Conservation (phyloP, 371 early-diverging fungal species). For the Actinomucor elegans region DNA sequence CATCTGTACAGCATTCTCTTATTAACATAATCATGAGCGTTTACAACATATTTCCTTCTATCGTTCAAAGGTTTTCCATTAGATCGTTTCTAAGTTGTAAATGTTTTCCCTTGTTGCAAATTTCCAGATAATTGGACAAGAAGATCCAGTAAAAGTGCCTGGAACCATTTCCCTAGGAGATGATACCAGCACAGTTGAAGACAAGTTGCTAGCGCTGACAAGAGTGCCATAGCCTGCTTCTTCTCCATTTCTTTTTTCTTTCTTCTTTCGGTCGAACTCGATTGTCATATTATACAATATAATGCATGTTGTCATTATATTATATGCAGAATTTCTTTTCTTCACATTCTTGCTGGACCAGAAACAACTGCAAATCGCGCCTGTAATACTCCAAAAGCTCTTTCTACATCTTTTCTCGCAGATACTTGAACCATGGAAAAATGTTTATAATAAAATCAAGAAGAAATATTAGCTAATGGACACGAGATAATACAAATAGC, state of each 20-base stretch:
- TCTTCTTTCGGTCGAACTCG: not conserved
- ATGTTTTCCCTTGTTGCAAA: not conserved
- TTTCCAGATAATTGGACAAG: not conserved
- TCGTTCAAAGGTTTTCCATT: not conserved
- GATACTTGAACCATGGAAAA: not conserved
- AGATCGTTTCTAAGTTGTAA: not conserved
- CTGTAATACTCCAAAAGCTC: not conserved
- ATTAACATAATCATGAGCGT: no score
- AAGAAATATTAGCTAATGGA: no score
- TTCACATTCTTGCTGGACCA: not conserved
- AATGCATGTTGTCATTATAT: not conserved
- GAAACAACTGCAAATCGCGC: not conserved
- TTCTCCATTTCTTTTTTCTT: no score
- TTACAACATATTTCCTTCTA: no score
- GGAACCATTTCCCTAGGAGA: no score
- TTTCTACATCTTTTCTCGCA: not conserved
- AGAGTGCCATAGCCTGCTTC: no score
- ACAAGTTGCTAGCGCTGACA: no score
- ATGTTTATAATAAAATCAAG: not conserved
- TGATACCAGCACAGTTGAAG: not conserved
- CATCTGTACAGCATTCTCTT: no score
- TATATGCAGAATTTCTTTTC: not conserved
- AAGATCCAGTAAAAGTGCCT: not conserved
- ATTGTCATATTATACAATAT: conserved; percentile 7
- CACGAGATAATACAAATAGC: no score